phyloP scores from a whole-genome alignment of 306 rosid genomes.

The Sicyos edulis region DNA sequence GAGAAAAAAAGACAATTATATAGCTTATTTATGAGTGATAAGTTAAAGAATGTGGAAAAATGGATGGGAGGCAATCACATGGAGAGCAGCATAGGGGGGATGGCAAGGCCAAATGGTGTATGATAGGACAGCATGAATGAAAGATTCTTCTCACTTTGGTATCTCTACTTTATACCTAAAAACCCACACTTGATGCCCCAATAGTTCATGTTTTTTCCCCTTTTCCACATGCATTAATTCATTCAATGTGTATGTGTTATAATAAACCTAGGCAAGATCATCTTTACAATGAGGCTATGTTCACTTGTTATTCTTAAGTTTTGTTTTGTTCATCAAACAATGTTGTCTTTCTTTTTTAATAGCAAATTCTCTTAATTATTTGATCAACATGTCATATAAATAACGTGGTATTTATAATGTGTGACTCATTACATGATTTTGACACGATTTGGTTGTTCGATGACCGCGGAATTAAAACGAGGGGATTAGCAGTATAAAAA shows the following conservation, averaged over 20 bases:
- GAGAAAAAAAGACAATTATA: background rate
- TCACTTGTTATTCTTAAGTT: background rate
- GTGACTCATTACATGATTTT: background rate
- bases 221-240: background rate
- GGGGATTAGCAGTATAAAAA: background rate
- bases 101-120: background rate
- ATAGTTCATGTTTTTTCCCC: background rate
- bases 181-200: constrained; percentile 14
- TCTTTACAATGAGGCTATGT: background rate
- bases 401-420: background rate
- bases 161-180: constrained; percentile 18
- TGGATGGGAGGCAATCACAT: background rate
- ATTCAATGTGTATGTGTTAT: background rate
- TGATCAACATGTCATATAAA: background rate
- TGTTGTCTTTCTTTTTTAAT: background rate
- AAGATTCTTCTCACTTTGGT: background rate
- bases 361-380: background rate
- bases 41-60: background rate
- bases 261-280: background rate
- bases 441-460: background rate
- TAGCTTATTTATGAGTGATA: background rate
- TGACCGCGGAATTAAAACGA: background rate
- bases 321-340: background rate
- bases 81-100: background rate
- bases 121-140: background rate